Evolutionary conservation across 176 grass and related monocot species (phyloP), one percentile per base, ranked within the genome.

Genomic region (Carex kokanica): DNA sequence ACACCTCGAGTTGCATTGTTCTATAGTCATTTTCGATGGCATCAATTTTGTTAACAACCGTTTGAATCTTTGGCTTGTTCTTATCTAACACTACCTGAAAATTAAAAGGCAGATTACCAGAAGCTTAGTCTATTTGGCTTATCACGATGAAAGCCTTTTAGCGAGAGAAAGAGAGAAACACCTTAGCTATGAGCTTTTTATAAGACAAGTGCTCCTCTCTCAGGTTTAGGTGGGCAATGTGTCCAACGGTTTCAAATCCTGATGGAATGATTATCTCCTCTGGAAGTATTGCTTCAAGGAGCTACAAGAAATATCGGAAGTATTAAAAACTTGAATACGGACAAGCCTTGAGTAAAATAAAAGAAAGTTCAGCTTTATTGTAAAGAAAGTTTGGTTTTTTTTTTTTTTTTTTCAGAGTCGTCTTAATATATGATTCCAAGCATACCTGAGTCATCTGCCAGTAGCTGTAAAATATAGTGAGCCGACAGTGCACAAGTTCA

Each of bases 371-470:
- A 66, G 27, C 0, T 66, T 66, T 7, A 66, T 27, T 29, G 63
- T 65, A 4, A 32, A 70, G 5, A 11, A 7, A 13, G 83, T 36
- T 52, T 25, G 38, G 3, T 79, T 17, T 52, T 29, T 6, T 55
- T 32, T 52, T 29, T 6, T 55, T 32, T 23, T 38, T 70, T 15
- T 2, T 58, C 60, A 78, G 21, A 83, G 6, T 49, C 38, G 31
- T 74, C 10, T 45, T 21, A 83, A 79, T 31, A 81, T 73, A 92
- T 52, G 70, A 62, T 43, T 78, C 12, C 43, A 27, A 80, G 63
- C 56, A 90, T 93, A 98, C 95, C 92, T 98, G 92, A 88, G 86
- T 90, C 92, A 94, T 98, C 27, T 81, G 82, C 92, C 95, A 98
- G 74, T 94, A 98, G 81, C 81, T 56, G 67, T 93, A 93, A 86